A percentile compares a stretch with the other conserved stretches of the same genome.
phyloP scores from a whole-genome alignment of 306 rosid species.

The Oxytropis ochrocephala region DNA sequence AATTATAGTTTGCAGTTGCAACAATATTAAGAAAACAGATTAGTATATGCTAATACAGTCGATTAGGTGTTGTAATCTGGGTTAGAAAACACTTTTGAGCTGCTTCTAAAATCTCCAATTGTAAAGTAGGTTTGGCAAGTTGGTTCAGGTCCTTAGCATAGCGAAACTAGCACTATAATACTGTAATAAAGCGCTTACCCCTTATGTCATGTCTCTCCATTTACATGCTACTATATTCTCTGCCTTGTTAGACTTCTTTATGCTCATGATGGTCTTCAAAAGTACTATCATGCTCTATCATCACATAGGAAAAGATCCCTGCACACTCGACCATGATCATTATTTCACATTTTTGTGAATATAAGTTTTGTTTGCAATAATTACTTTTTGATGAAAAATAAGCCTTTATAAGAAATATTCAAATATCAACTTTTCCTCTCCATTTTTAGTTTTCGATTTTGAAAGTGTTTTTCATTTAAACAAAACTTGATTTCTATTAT shows the following conservation, averaged over 20 bases:
- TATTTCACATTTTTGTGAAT: neutral
- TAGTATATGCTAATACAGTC: neutral
- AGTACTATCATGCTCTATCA: neutral
- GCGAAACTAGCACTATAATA: neutral
- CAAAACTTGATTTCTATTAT: too few relatives aligned
- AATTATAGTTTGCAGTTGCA: too few relatives aligned
- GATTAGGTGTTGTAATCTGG: neutral
- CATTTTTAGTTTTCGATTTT: neutral
- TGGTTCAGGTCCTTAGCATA: neutral
- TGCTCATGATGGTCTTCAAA: neutral
- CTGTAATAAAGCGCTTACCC: neutral
- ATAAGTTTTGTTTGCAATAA: neutral
- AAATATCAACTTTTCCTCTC: neutral
- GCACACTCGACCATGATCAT: neutral
- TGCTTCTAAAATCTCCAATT: neutral
- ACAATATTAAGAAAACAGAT: too few relatives aligned
- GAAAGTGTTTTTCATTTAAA: neutral
- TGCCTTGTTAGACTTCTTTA: neutral
- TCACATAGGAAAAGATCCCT: slow-evolving; percentile 1
- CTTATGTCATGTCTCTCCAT: neutral
- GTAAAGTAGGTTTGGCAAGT: slow-evolving; percentile 10
- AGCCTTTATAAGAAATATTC: neutral
- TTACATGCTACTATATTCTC: neutral
- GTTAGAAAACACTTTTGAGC: neutral
- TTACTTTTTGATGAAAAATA: neutral